A percentile compares a stretch with the other conserved stretches of the same genome.
Conservation (phyloP, 177 flowering plant genomes). For the Vitis hybrid region DNA sequence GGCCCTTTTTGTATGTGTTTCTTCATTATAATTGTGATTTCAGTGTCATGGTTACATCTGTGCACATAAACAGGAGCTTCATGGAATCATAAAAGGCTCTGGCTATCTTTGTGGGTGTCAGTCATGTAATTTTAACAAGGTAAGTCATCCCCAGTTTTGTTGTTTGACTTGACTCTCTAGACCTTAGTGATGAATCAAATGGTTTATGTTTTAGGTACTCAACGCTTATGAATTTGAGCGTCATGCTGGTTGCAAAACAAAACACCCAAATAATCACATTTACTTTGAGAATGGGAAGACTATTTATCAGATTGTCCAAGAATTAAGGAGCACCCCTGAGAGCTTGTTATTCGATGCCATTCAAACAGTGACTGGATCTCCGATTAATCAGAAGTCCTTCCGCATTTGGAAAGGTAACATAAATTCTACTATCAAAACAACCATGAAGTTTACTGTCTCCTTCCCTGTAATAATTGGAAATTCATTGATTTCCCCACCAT, state of each 20-base stretch:
- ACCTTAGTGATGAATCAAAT: not conserved
- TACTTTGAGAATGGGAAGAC: slow-evolving; percentile 41
- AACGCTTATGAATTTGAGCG: slow-evolving; percentile 38
- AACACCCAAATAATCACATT: slow-evolving; percentile 40
- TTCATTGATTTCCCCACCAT: not conserved
- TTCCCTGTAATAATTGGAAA: not conserved
- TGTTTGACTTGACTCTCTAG: not conserved
- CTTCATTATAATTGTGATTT: not conserved
- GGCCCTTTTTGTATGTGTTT: not conserved
- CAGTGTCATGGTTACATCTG: not conserved
- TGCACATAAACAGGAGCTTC: slow-evolving; percentile 45
- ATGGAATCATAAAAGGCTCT: slow-evolving; percentile 63
- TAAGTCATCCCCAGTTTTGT: slow-evolving; percentile 14
- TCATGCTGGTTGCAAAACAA: slow-evolving; percentile 40
- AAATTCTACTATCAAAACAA: not conserved
- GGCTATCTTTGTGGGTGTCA: slow-evolving; percentile 78
- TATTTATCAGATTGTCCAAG: slow-evolving; percentile 41
- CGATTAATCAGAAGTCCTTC: slow-evolving; percentile 29
- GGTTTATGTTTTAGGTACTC: slow-evolving; percentile 18
- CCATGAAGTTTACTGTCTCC: not conserved
- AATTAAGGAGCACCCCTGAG: slow-evolving; percentile 35
- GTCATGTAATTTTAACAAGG: slow-evolving; percentile 58
- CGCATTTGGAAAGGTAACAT: slow-evolving; percentile 28
- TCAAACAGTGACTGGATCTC: slow-evolving; percentile 36
- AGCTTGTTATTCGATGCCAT: slow-evolving; percentile 31